A percentile compares a stretch with the other conserved stretches of the same genome.
Evolutionary conservation across 805 yeast genomes (phyloP).

Genomic region (Clavispora fructus): DNA sequence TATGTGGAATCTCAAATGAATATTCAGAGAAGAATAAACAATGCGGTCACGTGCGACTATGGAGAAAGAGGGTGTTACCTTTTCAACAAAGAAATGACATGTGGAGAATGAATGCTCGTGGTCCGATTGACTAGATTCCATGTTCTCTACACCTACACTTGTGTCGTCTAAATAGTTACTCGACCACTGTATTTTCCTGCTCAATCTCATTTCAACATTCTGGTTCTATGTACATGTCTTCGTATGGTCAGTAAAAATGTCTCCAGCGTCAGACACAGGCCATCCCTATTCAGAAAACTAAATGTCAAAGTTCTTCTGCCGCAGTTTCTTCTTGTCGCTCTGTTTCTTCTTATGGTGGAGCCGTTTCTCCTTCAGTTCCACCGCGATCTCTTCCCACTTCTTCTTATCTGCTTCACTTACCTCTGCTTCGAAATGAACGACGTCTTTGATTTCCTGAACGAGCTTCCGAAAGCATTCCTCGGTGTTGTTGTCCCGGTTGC

Average conservation of each 20-base stretch:
- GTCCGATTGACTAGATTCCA: no score
- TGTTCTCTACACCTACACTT: no score
- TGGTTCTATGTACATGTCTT: not conserved
- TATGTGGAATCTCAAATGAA: no score
- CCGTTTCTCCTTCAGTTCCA: slow-evolving; percentile 27
- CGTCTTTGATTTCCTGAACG: slow-evolving; percentile 43
- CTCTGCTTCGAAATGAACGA: slow-evolving; percentile 45
- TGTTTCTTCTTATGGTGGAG: slow-evolving; percentile 29
- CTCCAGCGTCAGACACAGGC: no score
- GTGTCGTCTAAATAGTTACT: no score
- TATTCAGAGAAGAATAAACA: not conserved
- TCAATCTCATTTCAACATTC: no score
- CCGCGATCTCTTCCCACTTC: slow-evolving; percentile 46
- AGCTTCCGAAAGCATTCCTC: slow-evolving; percentile 59
- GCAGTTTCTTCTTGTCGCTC: slow-evolving; percentile 33
- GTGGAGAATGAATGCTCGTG: no score
- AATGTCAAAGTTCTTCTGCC: slow-evolving; percentile 32
- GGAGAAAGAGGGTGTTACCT: no score
- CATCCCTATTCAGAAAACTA: not conserved
- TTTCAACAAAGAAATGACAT: no score
- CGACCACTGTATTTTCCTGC: no score
- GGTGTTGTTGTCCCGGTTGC: slow-evolving; percentile 56
- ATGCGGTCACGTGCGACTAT: not conserved
- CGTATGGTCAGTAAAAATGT: no score
- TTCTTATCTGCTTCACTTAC: slow-evolving; percentile 39